Base-by-base conservation (phyloP, 2,329 filamentous ascomycete genomes). In the Didymella exigua region DNA sequence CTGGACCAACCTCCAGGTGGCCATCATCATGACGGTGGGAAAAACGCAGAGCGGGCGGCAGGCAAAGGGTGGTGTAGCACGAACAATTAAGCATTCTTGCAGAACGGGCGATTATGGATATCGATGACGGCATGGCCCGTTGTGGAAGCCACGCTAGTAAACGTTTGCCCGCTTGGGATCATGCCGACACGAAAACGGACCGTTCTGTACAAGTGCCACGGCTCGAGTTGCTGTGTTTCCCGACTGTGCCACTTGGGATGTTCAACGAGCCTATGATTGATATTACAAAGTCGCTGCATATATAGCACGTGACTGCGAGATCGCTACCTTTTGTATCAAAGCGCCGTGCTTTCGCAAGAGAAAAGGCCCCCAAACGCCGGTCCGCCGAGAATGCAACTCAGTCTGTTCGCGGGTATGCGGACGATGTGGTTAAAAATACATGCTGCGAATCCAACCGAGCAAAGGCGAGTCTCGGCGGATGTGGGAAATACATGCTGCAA, bases 351-450 rank as follows among this genome's bases (percentile, higher is more conserved):
- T 42, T 37, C 19, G 34, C 42, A 44, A 36, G 41, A 33, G 43
- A 44, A 19, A 26, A 31, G 41, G 50, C 49, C 37, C 42, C 64
- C 49, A 57, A 67, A 73, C 66, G 65, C 71, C 59, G 60, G 57
- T 61, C 54, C 54, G 45, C 58, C 58, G 55, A 56, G 54, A 47
- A 72, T 72, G 67, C 68, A 67, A 65, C 54, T 63, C 65, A 67
- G 60, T 65, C 62, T 69, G 59, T 51, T 51, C 56, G 57, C 53
- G 56, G 54, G 56, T 40, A 58, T 36, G 62, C 58, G 62, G 59
- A 60, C 63, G 56, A 56, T 60, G 55, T 55, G 49, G 63, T 65
- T 71, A 74, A 49, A 70, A 71, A 73, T 73, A 74, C 70, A 74
- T n/a, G n/a, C n/a, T n/a, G n/a, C n/a, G n/a, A n/a, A n/a, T n/a